Conservation (phyloP, 2,329 filamentous ascomycete genomes). For the Davidsoniella neocaledoniae region DNA sequence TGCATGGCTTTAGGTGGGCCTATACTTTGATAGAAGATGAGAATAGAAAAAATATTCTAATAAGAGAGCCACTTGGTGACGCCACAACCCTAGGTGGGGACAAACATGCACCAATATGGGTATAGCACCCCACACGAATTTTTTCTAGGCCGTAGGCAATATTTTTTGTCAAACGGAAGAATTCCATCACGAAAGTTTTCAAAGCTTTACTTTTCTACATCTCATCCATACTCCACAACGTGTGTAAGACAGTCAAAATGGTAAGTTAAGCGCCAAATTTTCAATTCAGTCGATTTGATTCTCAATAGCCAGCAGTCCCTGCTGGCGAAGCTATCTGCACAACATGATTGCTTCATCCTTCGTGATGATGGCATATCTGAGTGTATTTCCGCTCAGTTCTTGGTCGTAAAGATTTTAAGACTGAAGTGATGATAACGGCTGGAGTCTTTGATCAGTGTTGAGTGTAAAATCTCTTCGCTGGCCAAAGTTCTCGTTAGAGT, state of each 20-base stretch:
- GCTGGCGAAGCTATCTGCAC: conserved; percentile 2
- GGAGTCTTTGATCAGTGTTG: conserved; percentile 8
- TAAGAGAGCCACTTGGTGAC: no score
- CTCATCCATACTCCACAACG: conserved; percentile 7
- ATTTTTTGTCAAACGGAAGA: conserved; percentile 5
- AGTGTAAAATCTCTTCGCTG: not conserved
- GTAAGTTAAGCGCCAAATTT: conserved; percentile 20
- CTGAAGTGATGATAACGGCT: conserved; percentile 12
- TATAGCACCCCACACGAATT: not conserved
- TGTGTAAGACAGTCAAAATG: conserved; percentile 22
- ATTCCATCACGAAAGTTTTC: not conserved
- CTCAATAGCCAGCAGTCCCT: conserved; percentile 6
- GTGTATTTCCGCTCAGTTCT: conserved; percentile 11
- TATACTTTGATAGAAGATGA: no score
- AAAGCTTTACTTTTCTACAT: not conserved
- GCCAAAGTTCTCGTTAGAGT: conserved; percentile 64
- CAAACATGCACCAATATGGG: no score
- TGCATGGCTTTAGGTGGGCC: no score
- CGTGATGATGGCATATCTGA: conserved; percentile 7
- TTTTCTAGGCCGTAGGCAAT: not conserved
- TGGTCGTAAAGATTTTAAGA: conserved; percentile 5
- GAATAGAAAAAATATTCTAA: no score
- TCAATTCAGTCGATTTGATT: conserved; percentile 3
- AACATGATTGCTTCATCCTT: conserved; percentile 1
- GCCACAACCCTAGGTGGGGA: no score